phyloP scores from a whole-genome alignment of 139 green algal genomes.

The Chlamydomonas eustigma region DNA sequence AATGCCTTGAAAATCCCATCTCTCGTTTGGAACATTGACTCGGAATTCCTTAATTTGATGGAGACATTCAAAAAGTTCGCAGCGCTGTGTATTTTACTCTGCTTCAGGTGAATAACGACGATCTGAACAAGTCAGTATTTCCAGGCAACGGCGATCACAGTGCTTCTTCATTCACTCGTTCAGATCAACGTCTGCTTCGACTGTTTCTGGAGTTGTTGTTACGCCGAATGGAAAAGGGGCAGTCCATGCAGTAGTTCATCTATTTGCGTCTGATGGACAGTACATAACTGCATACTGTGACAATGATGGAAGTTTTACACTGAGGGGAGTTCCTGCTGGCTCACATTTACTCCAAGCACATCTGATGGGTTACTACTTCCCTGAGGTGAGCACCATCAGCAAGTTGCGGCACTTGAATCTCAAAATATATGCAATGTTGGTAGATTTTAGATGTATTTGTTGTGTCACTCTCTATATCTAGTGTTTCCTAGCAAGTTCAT shows the following conservation, averaged over 20 bases:
- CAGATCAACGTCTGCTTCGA: not conserved
- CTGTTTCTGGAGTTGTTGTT: not conserved
- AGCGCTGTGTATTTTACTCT: no score
- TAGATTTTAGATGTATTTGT: no score
- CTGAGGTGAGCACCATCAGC: slow-evolving; percentile 25
- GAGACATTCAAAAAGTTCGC: no score
- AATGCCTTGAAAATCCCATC: no score
- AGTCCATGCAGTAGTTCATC: not conserved
- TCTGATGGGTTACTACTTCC: slow-evolving; percentile 20
- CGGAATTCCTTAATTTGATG: no score
- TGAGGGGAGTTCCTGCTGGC: slow-evolving; percentile 25
- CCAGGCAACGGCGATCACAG: no score
- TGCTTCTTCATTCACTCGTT: not conserved
- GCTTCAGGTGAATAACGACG: no score
- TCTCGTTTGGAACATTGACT: no score
- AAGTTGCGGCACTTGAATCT: not conserved
- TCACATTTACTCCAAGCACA: slow-evolving; percentile 30
- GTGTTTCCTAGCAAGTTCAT: no score
- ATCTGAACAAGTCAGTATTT: no score
- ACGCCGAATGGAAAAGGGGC: not conserved
- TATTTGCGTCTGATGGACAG: slow-evolving; percentile 21
- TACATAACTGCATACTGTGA: slow-evolving; percentile 24
- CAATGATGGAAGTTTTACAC: slow-evolving; percentile 31
- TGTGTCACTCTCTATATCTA: no score
- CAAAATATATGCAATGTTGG: no score